phyloP scores from a whole-genome alignment of 352 stramenopile genomes.

The Phytophthora sansomeana region DNA sequence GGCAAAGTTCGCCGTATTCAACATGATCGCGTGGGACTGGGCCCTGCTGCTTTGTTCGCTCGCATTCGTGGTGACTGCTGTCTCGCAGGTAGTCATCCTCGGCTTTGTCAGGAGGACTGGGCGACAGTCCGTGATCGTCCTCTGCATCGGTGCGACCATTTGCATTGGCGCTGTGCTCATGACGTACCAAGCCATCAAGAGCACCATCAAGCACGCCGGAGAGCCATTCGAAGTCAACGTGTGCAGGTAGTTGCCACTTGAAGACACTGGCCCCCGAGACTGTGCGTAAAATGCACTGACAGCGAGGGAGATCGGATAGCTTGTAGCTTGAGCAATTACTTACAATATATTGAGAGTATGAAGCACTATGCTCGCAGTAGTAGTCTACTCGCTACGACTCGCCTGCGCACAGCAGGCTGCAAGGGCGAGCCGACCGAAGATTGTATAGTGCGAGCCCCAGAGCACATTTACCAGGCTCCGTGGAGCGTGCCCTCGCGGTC shows the following conservation, averaged over 20 bases:
- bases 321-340: conserved; percentile 25
- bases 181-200: conserved; percentile 59
- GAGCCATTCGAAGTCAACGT: conserved; percentile 49
- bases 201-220: conserved; percentile 48
- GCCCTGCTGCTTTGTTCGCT: conserved; percentile 42
- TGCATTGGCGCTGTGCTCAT: conserved; percentile 55
- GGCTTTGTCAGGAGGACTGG: conserved; percentile 59
- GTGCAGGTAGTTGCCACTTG: conserved; percentile 31
- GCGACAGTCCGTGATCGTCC: conserved; percentile 62
- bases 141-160: conserved; percentile 60
- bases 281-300: neutral
- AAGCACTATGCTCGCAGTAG: conserved; percentile 12
- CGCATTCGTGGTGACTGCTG: conserved; percentile 53
- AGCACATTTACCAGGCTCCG: conserved; percentile 64
- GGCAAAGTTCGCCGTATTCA: conserved; percentile 66
- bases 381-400: conserved; percentile 13
- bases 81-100: conserved; percentile 57
- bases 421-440: conserved; percentile 3
- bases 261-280: neutral
- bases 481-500: conserved; percentile 94
- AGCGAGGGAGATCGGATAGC: neutral
- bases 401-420: conserved; percentile 1
- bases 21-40: conserved; percentile 67
- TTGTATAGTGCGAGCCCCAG: conserved; percentile 12
- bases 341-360: conserved; percentile 34